Evolutionary conservation across 352 stramenopile species (phyloP), one percentile per base, ranked within the genome.

Genomic region (Phytophthora constricta): DNA sequence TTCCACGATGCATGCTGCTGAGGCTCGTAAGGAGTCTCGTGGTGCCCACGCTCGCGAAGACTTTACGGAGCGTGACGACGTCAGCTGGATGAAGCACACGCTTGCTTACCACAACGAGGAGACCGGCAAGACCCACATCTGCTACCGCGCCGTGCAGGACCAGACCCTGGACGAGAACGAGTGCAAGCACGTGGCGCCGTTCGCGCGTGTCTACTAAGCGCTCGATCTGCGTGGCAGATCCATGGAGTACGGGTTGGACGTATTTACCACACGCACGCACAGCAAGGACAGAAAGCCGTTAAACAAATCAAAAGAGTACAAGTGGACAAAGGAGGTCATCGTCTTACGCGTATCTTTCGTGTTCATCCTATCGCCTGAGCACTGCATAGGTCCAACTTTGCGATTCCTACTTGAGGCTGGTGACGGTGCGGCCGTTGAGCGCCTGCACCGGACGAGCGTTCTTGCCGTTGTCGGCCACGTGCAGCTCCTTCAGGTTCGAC

Each of bases 41-140:
- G 96, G 97, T 48, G 97, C 97, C n/a, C 97, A 99, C 79, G 97
- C 97, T 7, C 91, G 95, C 54, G 96, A 99, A 76, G 92, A 99
- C 76, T 99, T 97, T 70, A 84, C 89, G 5, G 84, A 97, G 49
- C 87, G 97, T 57, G 83, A 98, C 63, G 96, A 99, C 74, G 85
- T 94, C 47, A 84, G 98, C 26, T 99, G 96, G 96, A 99, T 99
- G 96, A 99, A 98, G 72, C 97, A 99, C 78, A 99, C 95, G 13
- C 68, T 99, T 37, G 89, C 93, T 2, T 98, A 98, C 72, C 93
- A 97, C 76, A 88, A 97, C 80, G 82, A 96, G 74, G 80, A 96
- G 28, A 82, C 92, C 45, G 87, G 77, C 50, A 94, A 95, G 78
- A 98, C 93, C 17, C 79, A 84, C 53, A 86, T 98, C 42, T 82